phyloP scores from a whole-genome alignment of 2,329 filamentous ascomycete genomes.

The Alternaria gansuensis region DNA sequence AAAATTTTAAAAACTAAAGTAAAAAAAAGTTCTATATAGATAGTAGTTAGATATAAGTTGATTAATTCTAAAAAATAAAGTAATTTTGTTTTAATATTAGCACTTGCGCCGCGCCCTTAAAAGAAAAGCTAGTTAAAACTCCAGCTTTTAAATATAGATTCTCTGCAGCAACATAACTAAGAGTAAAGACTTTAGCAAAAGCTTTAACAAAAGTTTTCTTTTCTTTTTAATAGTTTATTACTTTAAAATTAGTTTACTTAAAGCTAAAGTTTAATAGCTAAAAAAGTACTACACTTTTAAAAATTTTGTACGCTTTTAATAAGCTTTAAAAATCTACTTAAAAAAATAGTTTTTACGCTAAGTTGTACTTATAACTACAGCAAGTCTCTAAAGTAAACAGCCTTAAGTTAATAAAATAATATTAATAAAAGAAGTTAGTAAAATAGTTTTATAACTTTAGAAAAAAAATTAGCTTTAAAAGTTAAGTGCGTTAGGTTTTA shows the following conservation, averaged over 20 bases:
- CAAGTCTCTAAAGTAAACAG: conserved; percentile 55
- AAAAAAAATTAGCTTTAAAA: conserved; percentile 44
- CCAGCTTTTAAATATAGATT: not conserved
- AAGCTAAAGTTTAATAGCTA: not conserved
- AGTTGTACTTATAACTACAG: conserved; percentile 52
- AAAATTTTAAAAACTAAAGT: too few species aligned
- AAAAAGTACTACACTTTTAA: not conserved
- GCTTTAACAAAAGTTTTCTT: not conserved
- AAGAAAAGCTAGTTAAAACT: not conserved
- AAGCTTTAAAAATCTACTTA: conserved; percentile 54
- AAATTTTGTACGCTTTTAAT: not conserved
- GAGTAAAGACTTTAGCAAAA: not conserved
- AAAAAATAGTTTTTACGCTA: conserved; percentile 45
- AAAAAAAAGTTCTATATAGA: too few species aligned
- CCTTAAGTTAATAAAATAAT: conserved; percentile 53
- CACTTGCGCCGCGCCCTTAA: not conserved
- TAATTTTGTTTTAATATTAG: not conserved
- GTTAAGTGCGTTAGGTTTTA: conserved; percentile 56
- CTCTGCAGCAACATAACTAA: not conserved
- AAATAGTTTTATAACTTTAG: conserved; percentile 51
- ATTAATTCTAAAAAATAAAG: not conserved
- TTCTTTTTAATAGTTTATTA: not conserved
- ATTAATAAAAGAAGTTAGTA: conserved; percentile 58
- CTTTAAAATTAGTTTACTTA: not conserved
- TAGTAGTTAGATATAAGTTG: conserved; percentile 17